phyloP scores from a whole-genome alignment of 805 yeast species.

The Wickerhamomyces bisporus region DNA sequence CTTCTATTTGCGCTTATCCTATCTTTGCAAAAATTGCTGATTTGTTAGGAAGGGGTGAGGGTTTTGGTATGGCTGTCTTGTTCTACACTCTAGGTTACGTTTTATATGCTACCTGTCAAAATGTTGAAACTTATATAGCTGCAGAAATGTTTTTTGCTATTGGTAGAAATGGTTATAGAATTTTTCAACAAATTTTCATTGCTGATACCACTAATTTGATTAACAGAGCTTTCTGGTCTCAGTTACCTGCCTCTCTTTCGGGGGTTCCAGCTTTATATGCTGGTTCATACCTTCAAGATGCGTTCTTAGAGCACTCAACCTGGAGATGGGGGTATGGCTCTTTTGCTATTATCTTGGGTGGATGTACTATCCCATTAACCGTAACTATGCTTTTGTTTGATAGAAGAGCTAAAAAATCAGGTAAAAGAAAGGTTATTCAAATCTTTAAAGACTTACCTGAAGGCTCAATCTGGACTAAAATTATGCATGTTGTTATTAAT shows the following conservation, averaged over 20 bases:
- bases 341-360: slow-evolving; percentile 34
- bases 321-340: slow-evolving; percentile 51
- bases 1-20: slow-evolving; percentile 33
- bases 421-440: slow-evolving; percentile 8
- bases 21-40: slow-evolving; percentile 34
- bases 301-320: slow-evolving; percentile 26
- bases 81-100: slow-evolving; percentile 29
- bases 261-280: slow-evolving; percentile 25
- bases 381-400: slow-evolving; percentile 22
- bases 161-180: slow-evolving; percentile 34
- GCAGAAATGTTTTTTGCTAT: slow-evolving; percentile 33
- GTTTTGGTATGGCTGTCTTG: slow-evolving; percentile 29
- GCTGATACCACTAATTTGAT: slow-evolving; percentile 35
- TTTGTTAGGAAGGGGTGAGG: slow-evolving; percentile 33
- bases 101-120: slow-evolving; percentile 29
- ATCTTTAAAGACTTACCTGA: slow-evolving; percentile 16
- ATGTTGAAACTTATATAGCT: slow-evolving; percentile 27
- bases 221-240: slow-evolving; percentile 33
- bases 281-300: slow-evolving; percentile 25
- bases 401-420: slow-evolving; percentile 11
- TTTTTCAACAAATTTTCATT: slow-evolving; percentile 31
- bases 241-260: slow-evolving; percentile 30
- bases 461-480: slow-evolving; percentile 10
- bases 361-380: slow-evolving; percentile 19
- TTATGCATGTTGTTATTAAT: slow-evolving; percentile 10